Evolutionary conservation across 2,329 filamentous ascomycete genomes (phyloP).

Genomic region (Phyllosticta capitalensis): DNA sequence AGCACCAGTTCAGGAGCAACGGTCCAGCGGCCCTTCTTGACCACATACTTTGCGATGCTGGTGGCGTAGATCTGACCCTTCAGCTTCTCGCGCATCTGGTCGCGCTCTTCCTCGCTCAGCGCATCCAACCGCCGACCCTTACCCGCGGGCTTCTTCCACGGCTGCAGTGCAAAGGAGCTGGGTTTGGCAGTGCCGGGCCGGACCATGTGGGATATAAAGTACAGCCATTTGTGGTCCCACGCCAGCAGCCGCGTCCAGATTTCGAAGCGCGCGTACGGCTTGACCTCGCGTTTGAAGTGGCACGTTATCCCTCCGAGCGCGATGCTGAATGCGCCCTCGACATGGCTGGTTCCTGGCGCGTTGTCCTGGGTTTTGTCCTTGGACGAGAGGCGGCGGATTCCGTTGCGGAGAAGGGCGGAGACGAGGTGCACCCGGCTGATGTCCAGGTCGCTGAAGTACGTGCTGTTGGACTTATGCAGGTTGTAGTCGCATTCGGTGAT

Average conservation of each 20-base stretch:
- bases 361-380: not conserved
- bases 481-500: conserved; percentile 80
- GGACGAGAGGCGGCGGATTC: conserved; percentile 21
- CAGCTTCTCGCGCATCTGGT: conserved; percentile 18
- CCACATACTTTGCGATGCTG: conserved; percentile 41
- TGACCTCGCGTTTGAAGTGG: conserved; percentile 39
- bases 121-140: conserved; percentile 14
- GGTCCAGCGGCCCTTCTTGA: conserved; percentile 57
- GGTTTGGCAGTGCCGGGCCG: conserved; percentile 35
- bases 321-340: conserved; percentile 23
- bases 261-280: conserved; percentile 36
- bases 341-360: conserved; percentile 10
- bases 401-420: conserved; percentile 41
- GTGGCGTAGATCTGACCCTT: conserved; percentile 39
- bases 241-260: conserved; percentile 39
- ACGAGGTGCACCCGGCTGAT: conserved; percentile 73
- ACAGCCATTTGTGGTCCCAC: conserved; percentile 44
- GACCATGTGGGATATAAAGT: conserved; percentile 39
- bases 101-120: conserved; percentile 18
- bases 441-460: conserved; percentile 82
- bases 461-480: conserved; percentile 72
- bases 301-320: conserved; percentile 40
- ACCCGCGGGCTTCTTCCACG: conserved; percentile 30
- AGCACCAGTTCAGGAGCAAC: conserved; percentile 73
- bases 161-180: conserved; percentile 34